These are phyloP conservation scores for Aspergillus biplanus DNA, from an alignment of 495 filamentous ascomycete genomes.

Conservation along the genomic window DNA sequence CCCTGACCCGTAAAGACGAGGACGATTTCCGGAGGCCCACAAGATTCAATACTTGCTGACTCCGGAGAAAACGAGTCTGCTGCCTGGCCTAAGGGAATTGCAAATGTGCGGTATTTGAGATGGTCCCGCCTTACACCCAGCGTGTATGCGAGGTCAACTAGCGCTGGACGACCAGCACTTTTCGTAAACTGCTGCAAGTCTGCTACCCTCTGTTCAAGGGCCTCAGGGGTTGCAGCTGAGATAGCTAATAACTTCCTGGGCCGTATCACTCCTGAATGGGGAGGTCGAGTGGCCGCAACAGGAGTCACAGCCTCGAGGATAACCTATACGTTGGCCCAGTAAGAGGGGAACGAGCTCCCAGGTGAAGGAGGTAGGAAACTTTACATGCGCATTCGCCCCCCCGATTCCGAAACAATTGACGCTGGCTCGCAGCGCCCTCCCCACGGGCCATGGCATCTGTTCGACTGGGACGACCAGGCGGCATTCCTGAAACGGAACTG, in stretches of 20 bases:
- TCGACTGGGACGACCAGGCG: slow-evolving; percentile 25
- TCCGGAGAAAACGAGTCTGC: too few relatives aligned
- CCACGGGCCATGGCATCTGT: slow-evolving; percentile 33
- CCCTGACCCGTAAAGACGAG: slow-evolving; percentile 37
- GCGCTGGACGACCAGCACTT: too few relatives aligned
- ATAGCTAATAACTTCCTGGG: too few relatives aligned
- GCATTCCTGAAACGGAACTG: background rate
- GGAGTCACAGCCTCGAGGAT: slow-evolving; percentile 9
- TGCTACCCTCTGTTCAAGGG: background rate
- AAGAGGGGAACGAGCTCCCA: too few relatives aligned
- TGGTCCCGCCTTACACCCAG: background rate
- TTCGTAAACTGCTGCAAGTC: too few relatives aligned
- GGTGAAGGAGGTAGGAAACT: too few relatives aligned
- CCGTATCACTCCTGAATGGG: too few relatives aligned
- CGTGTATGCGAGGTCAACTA: background rate
- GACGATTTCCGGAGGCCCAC: too few relatives aligned
- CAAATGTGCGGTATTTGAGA: slow-evolving; percentile 1
- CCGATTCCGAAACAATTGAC: slow-evolving; percentile 41
- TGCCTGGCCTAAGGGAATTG: slow-evolving; percentile 7
- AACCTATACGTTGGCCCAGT: too few relatives aligned
- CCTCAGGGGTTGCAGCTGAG: too few relatives aligned
- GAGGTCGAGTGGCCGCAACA: background rate
- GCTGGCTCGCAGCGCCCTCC: slow-evolving; percentile 25
- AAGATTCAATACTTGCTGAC: too few relatives aligned
- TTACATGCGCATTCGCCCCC: slow-evolving; percentile 34